phyloP scores from a whole-genome alignment of 108 stramenopile genomes.

The Nannochloropsis gaditana region DNA sequence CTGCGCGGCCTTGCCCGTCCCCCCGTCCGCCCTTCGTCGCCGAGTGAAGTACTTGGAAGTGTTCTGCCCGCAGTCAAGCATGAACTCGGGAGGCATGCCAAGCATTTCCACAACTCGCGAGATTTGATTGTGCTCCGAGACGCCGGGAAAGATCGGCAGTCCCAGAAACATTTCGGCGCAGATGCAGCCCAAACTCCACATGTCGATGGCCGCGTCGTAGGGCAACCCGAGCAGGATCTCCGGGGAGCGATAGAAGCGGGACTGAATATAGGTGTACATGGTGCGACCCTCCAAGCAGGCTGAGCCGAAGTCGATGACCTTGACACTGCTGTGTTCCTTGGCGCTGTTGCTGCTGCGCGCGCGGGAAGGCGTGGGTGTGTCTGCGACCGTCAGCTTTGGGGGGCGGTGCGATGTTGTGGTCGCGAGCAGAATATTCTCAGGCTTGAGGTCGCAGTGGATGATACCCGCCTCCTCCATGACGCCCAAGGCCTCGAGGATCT shows the following conservation, averaged over 20 bases:
- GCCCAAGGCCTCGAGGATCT: slow-evolving; percentile 66
- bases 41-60: slow-evolving; percentile 54
- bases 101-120: slow-evolving; percentile 86
- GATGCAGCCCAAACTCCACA: slow-evolving; percentile 95
- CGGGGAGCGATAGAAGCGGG: slow-evolving; percentile 94
- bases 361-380: background rate
- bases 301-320: slow-evolving; percentile 95
- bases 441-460: slow-evolving; percentile 97
- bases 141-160: slow-evolving; percentile 88
- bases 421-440: slow-evolving; percentile 91
- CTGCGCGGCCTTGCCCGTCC: background rate
- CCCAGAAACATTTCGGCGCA: slow-evolving; percentile 90
- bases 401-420: slow-evolving; percentile 27
- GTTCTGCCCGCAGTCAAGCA: slow-evolving; percentile 55
- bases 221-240: slow-evolving; percentile 80
- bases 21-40: background rate
- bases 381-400: slow-evolving; percentile 15
- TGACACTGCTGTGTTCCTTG: slow-evolving; percentile 54
- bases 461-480: slow-evolving; percentile 66
- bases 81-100: slow-evolving; percentile 73
- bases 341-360: background rate
- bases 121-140: slow-evolving; percentile 87
- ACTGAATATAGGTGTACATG: slow-evolving; percentile 91
- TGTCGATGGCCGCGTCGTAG: slow-evolving; percentile 92
- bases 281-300: slow-evolving; percentile 74